Base-by-base conservation (phyloP, 108 stramenopile species). In the Fragilaria radians region DNA sequence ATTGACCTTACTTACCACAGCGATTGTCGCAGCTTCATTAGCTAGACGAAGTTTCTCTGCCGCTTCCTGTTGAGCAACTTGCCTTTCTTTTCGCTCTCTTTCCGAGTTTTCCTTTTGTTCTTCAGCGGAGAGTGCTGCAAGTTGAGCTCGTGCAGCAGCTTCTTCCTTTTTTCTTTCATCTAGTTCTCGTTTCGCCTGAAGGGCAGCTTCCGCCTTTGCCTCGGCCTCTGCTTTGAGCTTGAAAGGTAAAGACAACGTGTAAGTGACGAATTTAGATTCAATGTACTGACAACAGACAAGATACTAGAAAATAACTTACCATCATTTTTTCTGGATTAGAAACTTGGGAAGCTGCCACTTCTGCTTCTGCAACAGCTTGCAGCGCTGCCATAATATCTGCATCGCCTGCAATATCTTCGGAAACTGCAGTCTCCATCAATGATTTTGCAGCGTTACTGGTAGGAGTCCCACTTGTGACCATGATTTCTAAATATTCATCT, bases 1-100 rank as follows among this genome's bases (percentile, higher is more conserved):
- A n/a, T n/a, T n/a, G n/a, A n/a, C n/a, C n/a, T 53, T 46, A 65
- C 68, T 66, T 62, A 76, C 77, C 27, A 66, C 66, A 29, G 71
- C 79, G 42, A 85, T 85, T 42, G 82, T 84, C 27, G 72, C 78
- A 26, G 82, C 82, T 59, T 86, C 88, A 25, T 68, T 61, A 4
- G 71, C 83, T 25, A 33, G 24, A 29, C 33, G 32, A 25, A 70
- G 80, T 62, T 63, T 72, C 56, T 73, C 56, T 4, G 57, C 65
- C 47, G 73, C 79, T 53, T 81, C 74, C 4, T 52, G 73, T 63
- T 79, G 77, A 19, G 57, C 62, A 22, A 26, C 34, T 51, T 69
- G 72, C 18, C 72, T 69, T 22, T 33, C 51, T 21, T 49, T 63
- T 28, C 54, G 48, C 50, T 74, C 70, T 61, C 65, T 62, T 33